Conservation (phyloP, 352 stramenopile genomes). For the Globisporangium mamillatum region DNA sequence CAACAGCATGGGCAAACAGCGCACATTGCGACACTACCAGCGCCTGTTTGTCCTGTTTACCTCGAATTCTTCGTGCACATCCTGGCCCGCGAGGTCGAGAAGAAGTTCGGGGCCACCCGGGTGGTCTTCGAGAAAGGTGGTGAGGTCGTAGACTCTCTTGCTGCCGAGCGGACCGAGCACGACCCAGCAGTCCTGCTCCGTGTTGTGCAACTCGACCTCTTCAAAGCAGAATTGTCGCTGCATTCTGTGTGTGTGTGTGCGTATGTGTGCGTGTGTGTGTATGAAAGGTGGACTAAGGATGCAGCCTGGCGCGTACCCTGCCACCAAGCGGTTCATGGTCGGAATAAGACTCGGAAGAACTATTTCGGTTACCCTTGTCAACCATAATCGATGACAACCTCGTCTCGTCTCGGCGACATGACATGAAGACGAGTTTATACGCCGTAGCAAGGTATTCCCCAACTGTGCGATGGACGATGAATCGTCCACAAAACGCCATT, state of each 20-base stretch:
- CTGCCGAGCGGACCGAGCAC: conserved; percentile 30
- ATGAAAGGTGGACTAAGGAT: not conserved
- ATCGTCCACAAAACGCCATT: not conserved
- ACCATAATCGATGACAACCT: not conserved
- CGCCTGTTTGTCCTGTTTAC: conserved; percentile 1
- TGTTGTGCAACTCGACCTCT: conserved; percentile 77
- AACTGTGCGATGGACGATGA: not conserved
- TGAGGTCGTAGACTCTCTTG: conserved; percentile 93
- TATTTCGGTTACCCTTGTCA: not conserved
- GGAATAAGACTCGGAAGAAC: not conserved
- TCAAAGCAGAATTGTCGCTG: conserved; percentile 66
- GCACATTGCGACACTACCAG: not conserved
- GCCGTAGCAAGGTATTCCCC: not conserved
- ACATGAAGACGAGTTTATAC: not conserved
- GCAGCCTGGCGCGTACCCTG: not conserved
- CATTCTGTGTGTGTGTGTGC: not conserved
- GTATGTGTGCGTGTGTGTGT: not conserved
- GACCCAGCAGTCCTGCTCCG: conserved; percentile 44
- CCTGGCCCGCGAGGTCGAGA: conserved; percentile 80
- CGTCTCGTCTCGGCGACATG: not conserved
- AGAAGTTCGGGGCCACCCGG: conserved; percentile 92
- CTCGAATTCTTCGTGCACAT: conserved; percentile 81
- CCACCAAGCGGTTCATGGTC: not conserved
- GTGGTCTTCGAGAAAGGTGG: conserved; percentile 94
- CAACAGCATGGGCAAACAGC: not conserved